Conservation (phyloP, 2,329 filamentous ascomycete genomes). For the Talaromyces albobiverticillius region DNA sequence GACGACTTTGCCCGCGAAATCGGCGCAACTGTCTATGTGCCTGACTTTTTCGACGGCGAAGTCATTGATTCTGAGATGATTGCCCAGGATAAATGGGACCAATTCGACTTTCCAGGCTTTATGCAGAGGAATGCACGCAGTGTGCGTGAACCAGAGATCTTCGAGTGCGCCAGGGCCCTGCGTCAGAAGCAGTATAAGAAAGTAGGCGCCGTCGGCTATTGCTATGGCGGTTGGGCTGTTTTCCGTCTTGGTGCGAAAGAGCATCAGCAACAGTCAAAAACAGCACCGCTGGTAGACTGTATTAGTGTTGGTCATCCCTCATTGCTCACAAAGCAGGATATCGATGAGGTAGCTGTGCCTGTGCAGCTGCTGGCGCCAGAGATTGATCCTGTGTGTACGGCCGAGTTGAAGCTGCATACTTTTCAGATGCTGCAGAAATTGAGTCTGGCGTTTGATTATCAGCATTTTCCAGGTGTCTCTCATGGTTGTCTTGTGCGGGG, state of each 20-base stretch:
- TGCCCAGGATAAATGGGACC: conserved; percentile 23
- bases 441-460: conserved; percentile 48
- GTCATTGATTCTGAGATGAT: conserved; percentile 28
- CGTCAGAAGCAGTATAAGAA: conserved; percentile 26
- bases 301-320: conserved; percentile 47
- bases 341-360: conserved; percentile 47
- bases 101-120: conserved; percentile 42
- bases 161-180: conserved; percentile 34
- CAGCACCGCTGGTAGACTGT: conserved; percentile 42
- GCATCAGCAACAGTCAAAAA: too few species aligned
- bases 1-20: conserved; percentile 47
- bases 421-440: conserved; percentile 38
- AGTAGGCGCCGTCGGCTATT: conserved; percentile 49
- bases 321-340: conserved; percentile 43
- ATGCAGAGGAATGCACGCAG: conserved; percentile 35
- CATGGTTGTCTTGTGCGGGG: conserved; percentile 49
- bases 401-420: conserved; percentile 47
- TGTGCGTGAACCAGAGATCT: conserved; percentile 37
- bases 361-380: conserved; percentile 55
- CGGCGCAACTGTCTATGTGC: conserved; percentile 47
- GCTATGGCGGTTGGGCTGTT: conserved; percentile 53
- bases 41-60: conserved; percentile 39
- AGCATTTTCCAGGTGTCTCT: conserved; percentile 49
- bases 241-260: conserved; percentile 46
- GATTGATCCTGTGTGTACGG: conserved; percentile 41